Evolutionary conservation across 2,329 filamentous ascomycete genomes (phyloP).

Genomic region (Cytospora chrysosperma): DNA sequence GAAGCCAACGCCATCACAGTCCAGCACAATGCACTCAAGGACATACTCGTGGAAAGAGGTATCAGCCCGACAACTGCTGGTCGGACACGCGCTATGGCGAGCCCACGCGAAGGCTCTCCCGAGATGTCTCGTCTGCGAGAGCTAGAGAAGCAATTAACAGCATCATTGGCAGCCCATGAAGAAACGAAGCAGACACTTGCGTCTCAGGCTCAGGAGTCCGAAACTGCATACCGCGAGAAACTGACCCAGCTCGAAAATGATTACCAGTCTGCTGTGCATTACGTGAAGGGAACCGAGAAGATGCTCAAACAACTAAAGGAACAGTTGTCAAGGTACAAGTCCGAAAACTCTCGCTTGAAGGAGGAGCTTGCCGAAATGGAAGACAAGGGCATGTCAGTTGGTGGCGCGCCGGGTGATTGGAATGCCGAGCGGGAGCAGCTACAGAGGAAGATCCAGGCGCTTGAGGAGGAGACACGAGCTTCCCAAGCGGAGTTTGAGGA

Average conservation of each 20-base stretch:
- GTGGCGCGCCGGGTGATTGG: conserved; percentile 61
- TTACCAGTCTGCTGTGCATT: conserved; percentile 96
- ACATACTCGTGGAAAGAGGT: conserved; percentile 85
- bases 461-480: conserved; percentile 67
- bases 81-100: conserved; percentile 70
- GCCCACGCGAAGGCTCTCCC: conserved; percentile 74
- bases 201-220: conserved; percentile 79
- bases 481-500: conserved; percentile 68
- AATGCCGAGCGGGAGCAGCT: conserved; percentile 70
- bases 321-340: conserved; percentile 89
- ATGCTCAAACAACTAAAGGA: conserved; percentile 99
- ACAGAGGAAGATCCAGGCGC: conserved; percentile 63
- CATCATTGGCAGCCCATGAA: conserved; percentile 75
- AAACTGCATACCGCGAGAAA: conserved; percentile 87
- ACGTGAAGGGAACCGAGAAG: conserved; percentile 97
- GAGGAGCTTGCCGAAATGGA: conserved; percentile 72
- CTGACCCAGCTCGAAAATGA: conserved; percentile 92
- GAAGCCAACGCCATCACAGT: conserved; percentile 92
- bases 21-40: conserved; percentile 90
- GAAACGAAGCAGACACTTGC: conserved; percentile 79
- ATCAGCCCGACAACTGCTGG: conserved; percentile 73
- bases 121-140: conserved; percentile 78
- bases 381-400: conserved; percentile 41
- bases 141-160: conserved; percentile 82
- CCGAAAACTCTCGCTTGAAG: conserved; percentile 79